Conservation (phyloP, 139 green algal genomes). For the Nannochloris sp. region DNA sequence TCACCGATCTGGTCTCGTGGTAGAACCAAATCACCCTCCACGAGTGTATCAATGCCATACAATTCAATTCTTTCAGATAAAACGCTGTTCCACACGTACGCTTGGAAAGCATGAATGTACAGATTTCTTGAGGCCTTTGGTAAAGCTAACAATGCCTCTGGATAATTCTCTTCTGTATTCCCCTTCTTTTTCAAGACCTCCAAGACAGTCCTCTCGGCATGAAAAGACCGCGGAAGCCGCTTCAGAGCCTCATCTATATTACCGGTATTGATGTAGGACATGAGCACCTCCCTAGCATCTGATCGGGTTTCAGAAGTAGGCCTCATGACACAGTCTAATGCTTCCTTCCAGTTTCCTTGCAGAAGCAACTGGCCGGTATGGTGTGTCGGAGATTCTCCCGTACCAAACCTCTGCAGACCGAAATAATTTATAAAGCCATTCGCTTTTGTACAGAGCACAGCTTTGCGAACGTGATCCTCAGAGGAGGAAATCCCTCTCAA, state of each 20-base stretch:
- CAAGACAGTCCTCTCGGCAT: slow-evolving; percentile 44
- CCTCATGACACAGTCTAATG: slow-evolving; percentile 55
- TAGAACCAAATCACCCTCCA: slow-evolving; percentile 9
- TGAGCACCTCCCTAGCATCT: slow-evolving; percentile 18
- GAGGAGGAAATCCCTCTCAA: slow-evolving; percentile 41
- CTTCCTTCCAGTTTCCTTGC: slow-evolving; percentile 55
- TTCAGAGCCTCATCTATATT: slow-evolving; percentile 39
- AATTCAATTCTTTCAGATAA: background rate
- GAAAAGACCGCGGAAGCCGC: slow-evolving; percentile 36
- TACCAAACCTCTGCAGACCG: slow-evolving; percentile 91
- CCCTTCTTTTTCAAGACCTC: slow-evolving; percentile 2
- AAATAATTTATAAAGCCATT: slow-evolving; percentile 93
- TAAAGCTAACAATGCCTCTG: slow-evolving; percentile 42
- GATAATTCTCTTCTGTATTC: background rate
- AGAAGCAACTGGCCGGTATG: slow-evolving; percentile 63
- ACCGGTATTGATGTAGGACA: slow-evolving; percentile 26
- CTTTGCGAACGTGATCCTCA: slow-evolving; percentile 25
- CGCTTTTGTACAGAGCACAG: slow-evolving; percentile 32
- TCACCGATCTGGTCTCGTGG: background rate
- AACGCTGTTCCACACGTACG: slow-evolving; percentile 83
- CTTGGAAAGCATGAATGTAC: slow-evolving; percentile 92
- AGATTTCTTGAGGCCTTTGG: slow-evolving; percentile 75
- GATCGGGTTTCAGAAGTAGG: slow-evolving; percentile 12
- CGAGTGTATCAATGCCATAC: slow-evolving; percentile 1
- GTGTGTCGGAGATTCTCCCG: slow-evolving; percentile 62